Base-by-base conservation (phyloP, 2,329 filamentous ascomycete genomes). In the Curvularia verruculosa region DNA sequence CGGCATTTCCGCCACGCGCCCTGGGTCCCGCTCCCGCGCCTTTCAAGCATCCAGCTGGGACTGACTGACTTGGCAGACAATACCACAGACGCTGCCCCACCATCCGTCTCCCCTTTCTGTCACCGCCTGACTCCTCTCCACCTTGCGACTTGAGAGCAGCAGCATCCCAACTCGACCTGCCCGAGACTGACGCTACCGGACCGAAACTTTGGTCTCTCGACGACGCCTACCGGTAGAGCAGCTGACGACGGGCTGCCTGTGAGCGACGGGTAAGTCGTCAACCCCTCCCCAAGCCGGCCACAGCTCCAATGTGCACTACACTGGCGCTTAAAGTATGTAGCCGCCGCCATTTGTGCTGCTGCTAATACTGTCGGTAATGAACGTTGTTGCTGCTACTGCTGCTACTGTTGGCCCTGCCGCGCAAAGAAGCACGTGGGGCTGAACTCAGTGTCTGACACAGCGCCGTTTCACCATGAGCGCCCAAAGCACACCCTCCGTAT, bases 401-500 rank as follows among this genome's bases (percentile, higher is more conserved):
- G 40, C 49, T 29, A n/a, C 34, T 13, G 21, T 26, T 26, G 46
- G 55, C 53, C 53, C 18, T 54, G 62, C 56, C 41, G 54, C 56
- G 61, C 61, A 61, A 61, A 60, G 52, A 58, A 63, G 63, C 65
- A 66, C 60, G 67, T 68, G 66, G 66, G 64, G 61, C 67, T 61
- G 58, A 54, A 50, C 58, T 55, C 59, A 57, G 52, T 54, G 58
- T 61, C 64, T 66, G 61, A 64, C 60, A 63, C 62, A 62, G 60
- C 49, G 47, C 59, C 57, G 67, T 70, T 70, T 70, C 67, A 70
- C 67, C 67, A 67, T 62, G 46, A 57, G 49, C 63, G 50, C 60
- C 58, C 59, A 61, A 61, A 57, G 56, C 60, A 58, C 59, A 46
- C 53, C 54, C 61, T 60, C 57, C 59, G 56, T 59, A 52, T 54